Base-by-base conservation (phyloP, 495 filamentous ascomycete species). In the Achaetomiella virescens region DNA sequence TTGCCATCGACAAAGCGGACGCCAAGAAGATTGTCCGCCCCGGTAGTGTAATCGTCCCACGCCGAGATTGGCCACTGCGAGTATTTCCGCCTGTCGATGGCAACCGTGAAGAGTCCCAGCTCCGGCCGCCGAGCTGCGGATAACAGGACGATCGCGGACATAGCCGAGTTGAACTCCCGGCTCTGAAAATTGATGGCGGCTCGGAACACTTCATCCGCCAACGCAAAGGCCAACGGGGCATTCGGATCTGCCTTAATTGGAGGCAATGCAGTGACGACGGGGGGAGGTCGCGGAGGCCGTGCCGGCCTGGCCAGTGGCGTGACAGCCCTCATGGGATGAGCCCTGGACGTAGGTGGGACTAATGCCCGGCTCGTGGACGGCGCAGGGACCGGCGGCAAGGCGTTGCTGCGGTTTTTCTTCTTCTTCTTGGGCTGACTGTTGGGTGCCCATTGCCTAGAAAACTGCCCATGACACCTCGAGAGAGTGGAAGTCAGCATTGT, bases 61-160 rank as follows among this genome's bases (percentile, higher is more conserved):
- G 27, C 29, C 0, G 57, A 33, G 8, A 60, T 52, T 8, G 58
- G 14, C 46, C 46, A 60, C 17, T 55, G 22, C 25, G 40, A 51
- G 27, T 41, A 55, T 11, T 40, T 40, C 29, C 17, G 36, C 17
- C 25, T 36, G 9, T 29, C 22, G 0, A 55, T 37, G 17, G 33
- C 33, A 15, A 55, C 35, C 2, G 41, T 55, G 41, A 55, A 55
- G 14, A 33, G 41, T 6, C 58, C 58, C 4, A 55, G 41, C 2
- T n/a, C 12, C 2, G 52, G 52, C 11, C 12, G n/a, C 12, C 9
- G 6, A 9, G 51, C 41, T 20, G 33, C 15, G 0, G 58, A 55
- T 17, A 60, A 20, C 5, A 47, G 11, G n/a, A 60, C 14, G 14
- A 46, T 17, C 0, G 58, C 18, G 4, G 52, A 35, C 47, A 52